Evolutionary conservation across 2,329 filamentous ascomycete species (phyloP).

Genomic region (Fusarium duplospermum): DNA sequence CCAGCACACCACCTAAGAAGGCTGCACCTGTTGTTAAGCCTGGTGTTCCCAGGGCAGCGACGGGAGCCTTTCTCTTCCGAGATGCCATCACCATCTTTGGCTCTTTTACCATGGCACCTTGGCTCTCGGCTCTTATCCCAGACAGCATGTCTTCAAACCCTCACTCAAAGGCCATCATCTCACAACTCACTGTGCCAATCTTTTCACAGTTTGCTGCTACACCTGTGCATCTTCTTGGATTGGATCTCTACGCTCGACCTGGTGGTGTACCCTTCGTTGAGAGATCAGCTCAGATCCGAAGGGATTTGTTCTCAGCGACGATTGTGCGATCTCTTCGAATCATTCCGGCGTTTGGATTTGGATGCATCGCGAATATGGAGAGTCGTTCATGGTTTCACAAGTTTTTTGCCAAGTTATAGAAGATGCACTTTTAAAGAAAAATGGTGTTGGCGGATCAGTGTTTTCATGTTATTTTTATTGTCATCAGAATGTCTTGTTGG

Average conservation of each 20-base stretch:
- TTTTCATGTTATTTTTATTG: not conserved
- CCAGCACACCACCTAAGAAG: not conserved
- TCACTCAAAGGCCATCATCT: slow-evolving; percentile 43
- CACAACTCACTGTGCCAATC: slow-evolving; percentile 46
- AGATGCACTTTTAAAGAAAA: not conserved
- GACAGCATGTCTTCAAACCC: slow-evolving; percentile 38
- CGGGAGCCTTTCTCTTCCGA: slow-evolving; percentile 43
- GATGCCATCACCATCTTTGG: slow-evolving; percentile 49
- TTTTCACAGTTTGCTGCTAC: slow-evolving; percentile 48
- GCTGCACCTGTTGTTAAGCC: slow-evolving; percentile 13
- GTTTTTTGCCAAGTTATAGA: slow-evolving; percentile 4
- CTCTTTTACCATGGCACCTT: slow-evolving; percentile 46
- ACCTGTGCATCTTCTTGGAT: slow-evolving; percentile 45
- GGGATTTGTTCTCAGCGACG: slow-evolving; percentile 43
- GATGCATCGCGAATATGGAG: slow-evolving; percentile 44
- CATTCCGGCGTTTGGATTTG: slow-evolving; percentile 48
- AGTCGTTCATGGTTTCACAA: slow-evolving; percentile 30
- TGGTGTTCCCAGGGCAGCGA: slow-evolving; percentile 38
- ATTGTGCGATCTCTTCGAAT: slow-evolving; percentile 44
- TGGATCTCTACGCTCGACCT: slow-evolving; percentile 37
- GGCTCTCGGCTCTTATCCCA: slow-evolving; percentile 42
- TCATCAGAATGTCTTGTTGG: not conserved
- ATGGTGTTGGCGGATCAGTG: not conserved
- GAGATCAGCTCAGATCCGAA: slow-evolving; percentile 35
- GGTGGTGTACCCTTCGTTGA: slow-evolving; percentile 21